phyloP scores from a whole-genome alignment of 768 basidiomycete genomes.

The Hemileccinum impolitum region DNA sequence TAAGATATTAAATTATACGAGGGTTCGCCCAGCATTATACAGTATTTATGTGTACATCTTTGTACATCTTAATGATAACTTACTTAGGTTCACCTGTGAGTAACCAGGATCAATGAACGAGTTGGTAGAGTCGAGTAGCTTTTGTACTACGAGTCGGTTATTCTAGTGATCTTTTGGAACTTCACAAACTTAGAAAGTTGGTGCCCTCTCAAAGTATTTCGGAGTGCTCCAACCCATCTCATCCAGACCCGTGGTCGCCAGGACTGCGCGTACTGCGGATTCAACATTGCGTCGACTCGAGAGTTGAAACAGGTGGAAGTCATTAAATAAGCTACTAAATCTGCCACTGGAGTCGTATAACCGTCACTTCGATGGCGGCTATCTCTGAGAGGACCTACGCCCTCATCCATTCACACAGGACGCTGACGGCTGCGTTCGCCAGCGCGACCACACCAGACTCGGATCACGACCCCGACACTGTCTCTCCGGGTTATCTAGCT shows the following conservation, averaged over 20 bases:
- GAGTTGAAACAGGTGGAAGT: too few species aligned
- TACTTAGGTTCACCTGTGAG: neutral
- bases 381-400: constrained; percentile 32
- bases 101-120: neutral
- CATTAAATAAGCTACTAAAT: too few species aligned
- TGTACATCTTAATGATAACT: constrained; percentile 11
- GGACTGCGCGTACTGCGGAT: too few species aligned
- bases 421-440: constrained; percentile 42
- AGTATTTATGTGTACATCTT: neutral
- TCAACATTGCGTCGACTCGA: too few species aligned
- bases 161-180: neutral
- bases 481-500: constrained; percentile 35
- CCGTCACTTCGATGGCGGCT: constrained; percentile 17
- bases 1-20: constrained; percentile 17
- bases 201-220: too few species aligned
- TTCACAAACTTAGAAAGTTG: too few species aligned
- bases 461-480: constrained; percentile 12
- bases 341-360: neutral
- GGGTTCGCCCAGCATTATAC: constrained; percentile 1
- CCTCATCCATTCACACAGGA: constrained; percentile 32
- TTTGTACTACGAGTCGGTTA: too few species aligned
- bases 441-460: constrained; percentile 29
- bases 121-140: neutral
- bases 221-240: too few species aligned
- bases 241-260: too few species aligned